Evolutionary conservation across 2,329 filamentous ascomycete species (phyloP), one percentile per base, ranked within the genome.

Genomic region (Colletotrichum magnum): DNA sequence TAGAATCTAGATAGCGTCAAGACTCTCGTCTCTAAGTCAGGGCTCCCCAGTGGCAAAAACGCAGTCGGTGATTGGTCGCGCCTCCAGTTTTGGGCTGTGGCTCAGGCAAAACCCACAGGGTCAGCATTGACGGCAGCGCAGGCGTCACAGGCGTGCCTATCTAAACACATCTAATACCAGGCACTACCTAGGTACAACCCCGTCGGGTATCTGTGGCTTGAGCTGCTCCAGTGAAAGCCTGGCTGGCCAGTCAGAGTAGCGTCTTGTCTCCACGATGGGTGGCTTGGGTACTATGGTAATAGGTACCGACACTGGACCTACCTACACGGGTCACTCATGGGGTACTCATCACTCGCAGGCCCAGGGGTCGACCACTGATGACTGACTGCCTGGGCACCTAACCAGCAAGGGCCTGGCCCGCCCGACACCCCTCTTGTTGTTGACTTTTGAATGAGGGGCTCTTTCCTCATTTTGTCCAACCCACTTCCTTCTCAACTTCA

Each of bases 401-500:
- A 69, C 32, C 62, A 65, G 62, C 62, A 69, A 67, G 67, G 67
- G 67, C 67, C 64, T 56, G 62, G 67, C 67, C 67, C 67, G 67
- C 67, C 67, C 63, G 56, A 66, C 67, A 66, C 67, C 67, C 67
- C 67, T 66, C 67, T 61, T 69, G 67, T 69, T 69, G 66, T 69
- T 69, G 67, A 69, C 67, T 71, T 70, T 60, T 71, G 69, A 69
- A 69, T 71, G 69, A 71, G 69, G 69, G 69, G 69, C 69, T 70
- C 58, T 69, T 71, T 62, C 61, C 61, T 71, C 67, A 69, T 71
- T 71, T 71, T 71, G 66, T 63, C 61, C 57, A 69, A 58, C 67
- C 69, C 67, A 71, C 69, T 70, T 54, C 28, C 28, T 32, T 32
- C 28, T 62, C 53, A 71, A 69, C 67, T 71, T 69, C 69, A 65